Percentiles rank a stretch among this genome's conserved stretches.
These are phyloP conservation scores for Colletotrichum magnum DNA, from an alignment of 2,329 filamentous ascomycete species.

Conservation along the genomic window DNA sequence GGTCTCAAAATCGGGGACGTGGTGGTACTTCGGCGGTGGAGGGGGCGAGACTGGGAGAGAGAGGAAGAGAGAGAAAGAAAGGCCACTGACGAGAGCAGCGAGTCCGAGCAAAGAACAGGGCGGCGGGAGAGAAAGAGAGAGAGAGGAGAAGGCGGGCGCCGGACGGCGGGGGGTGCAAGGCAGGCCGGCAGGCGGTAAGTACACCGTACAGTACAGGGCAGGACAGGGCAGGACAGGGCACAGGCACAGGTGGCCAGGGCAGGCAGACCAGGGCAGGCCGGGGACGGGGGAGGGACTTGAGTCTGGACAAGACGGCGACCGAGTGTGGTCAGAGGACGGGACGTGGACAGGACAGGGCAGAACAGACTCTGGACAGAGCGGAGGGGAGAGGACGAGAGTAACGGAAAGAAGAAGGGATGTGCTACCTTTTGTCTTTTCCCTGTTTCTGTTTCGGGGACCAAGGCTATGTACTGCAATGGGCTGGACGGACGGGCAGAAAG, in stretches of 20 bases:
- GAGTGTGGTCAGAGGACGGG: background rate
- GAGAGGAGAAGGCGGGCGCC: background rate
- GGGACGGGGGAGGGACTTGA: background rate
- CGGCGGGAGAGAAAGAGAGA: background rate
- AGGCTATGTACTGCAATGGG: background rate
- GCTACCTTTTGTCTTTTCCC: constrained; percentile 29
- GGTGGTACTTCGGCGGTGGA: constrained; percentile 27
- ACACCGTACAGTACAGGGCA: too few species aligned
- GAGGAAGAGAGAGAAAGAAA: background rate
- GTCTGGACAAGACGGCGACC: too few species aligned
- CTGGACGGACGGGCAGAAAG: background rate
- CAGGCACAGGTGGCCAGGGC: background rate
- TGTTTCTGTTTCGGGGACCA: constrained; percentile 18
- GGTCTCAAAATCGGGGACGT: constrained; percentile 34
- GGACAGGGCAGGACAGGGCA: background rate
- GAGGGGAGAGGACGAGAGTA: constrained; percentile 22
- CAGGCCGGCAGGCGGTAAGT: background rate
- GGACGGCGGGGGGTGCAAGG: background rate
- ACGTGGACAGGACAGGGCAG: background rate
- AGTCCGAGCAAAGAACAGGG: background rate
- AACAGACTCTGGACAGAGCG: constrained; percentile 23
- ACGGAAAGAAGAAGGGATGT: constrained; percentile 31
- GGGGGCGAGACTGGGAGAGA: background rate
- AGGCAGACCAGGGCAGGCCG: background rate
- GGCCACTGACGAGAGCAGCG: background rate